phyloP scores from a whole-genome alignment of 2,329 filamentous ascomycete genomes.

The Thelonectria rubi region DNA sequence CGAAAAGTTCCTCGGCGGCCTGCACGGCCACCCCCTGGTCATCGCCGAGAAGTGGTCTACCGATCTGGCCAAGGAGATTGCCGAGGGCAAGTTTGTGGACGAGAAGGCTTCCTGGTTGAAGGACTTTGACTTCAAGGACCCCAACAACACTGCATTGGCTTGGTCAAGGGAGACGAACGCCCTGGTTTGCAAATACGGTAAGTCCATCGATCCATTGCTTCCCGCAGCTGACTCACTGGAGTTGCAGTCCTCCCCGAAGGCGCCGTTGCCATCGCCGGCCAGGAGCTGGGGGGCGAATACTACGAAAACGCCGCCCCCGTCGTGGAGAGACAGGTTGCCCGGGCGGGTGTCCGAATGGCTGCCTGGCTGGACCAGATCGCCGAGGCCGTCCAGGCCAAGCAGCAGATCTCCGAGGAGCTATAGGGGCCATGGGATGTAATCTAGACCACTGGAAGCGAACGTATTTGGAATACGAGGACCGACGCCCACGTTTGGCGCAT shows the following conservation, averaged over 20 bases:
- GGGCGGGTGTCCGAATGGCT: slow-evolving; percentile 74
- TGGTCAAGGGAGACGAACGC: slow-evolving; percentile 73
- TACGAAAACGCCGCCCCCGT: slow-evolving; percentile 70
- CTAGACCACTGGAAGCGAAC: not conserved
- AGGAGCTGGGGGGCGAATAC: slow-evolving; percentile 71
- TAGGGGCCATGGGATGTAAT: slow-evolving; percentile 28
- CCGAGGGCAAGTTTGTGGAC: slow-evolving; percentile 61
- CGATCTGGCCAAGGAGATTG: slow-evolving; percentile 64
- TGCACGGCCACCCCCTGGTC: slow-evolving; percentile 57
- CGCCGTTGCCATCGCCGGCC: slow-evolving; percentile 62
- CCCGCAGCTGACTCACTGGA: slow-evolving; percentile 24
- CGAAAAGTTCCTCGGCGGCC: slow-evolving; percentile 69
- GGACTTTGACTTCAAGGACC: slow-evolving; percentile 63
- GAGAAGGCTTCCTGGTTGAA: slow-evolving; percentile 64
- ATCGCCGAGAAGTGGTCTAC: slow-evolving; percentile 65
- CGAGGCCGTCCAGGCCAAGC: slow-evolving; percentile 45
- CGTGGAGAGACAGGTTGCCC: slow-evolving; percentile 72
- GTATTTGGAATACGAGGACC: slow-evolving; percentile 14
- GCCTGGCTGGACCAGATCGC: slow-evolving; percentile 73
- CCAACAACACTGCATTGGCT: slow-evolving; percentile 63
- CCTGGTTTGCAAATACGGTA: slow-evolving; percentile 69
- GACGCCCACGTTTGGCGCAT: not conserved
- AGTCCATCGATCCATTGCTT: slow-evolving; percentile 37
- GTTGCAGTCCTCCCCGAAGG: slow-evolving; percentile 68
- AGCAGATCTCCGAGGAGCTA: slow-evolving; percentile 42